Conservation (phyloP, 1,284 basidiomycete genomes). For the Lentinus polychrous region DNA sequence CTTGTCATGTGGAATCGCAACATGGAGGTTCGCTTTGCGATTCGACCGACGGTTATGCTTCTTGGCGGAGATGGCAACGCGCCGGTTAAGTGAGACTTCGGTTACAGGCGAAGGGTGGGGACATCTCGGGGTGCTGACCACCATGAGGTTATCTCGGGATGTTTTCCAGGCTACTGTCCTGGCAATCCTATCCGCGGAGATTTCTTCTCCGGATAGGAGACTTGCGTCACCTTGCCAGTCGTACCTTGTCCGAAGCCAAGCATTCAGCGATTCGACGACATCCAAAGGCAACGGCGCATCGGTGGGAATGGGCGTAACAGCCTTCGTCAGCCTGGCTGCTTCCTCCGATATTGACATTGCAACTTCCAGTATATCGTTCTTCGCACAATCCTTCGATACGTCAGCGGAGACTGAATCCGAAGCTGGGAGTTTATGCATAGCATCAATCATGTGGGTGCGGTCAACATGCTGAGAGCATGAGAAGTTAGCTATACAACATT, state of each 20-base stretch:
- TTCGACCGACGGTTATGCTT: no score
- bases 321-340: slow-evolving; percentile 9
- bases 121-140: no score
- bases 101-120: no score
- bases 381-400: not conserved
- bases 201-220: not conserved
- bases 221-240: slow-evolving; percentile 1
- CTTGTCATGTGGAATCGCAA: no score
- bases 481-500: no score
- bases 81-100: no score
- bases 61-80: no score
- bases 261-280: not conserved
- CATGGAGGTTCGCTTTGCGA: no score
- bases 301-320: slow-evolving; percentile 9
- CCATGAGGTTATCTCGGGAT: no score
- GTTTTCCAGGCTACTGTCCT: not conserved
- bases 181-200: slow-evolving; percentile 1
- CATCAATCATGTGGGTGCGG: no score
- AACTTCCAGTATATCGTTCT: slow-evolving; percentile 7
- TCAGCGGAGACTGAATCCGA: not conserved
- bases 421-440: no score
- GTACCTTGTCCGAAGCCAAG: slow-evolving; percentile 3
- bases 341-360: slow-evolving; percentile 14
- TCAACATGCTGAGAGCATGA: no score
- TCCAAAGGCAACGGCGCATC: slow-evolving; percentile 9